Conservation (phyloP, 345 rosid species). For the Acer yangbiense region DNA sequence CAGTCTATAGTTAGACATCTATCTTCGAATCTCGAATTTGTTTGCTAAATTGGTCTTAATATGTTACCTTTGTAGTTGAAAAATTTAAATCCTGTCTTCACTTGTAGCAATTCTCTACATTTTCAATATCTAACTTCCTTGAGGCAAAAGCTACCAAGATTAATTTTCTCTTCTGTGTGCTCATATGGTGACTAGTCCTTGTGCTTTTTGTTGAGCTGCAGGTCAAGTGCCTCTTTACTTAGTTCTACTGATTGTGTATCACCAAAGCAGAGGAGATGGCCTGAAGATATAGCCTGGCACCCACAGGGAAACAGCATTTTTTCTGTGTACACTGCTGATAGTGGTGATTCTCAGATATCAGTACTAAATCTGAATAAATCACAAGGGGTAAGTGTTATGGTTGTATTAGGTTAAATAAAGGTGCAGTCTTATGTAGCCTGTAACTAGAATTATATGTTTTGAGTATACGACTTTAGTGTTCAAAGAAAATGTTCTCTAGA, state of each 20-base stretch:
- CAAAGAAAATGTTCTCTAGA: background rate
- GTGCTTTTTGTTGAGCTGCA: slow-evolving; percentile 31
- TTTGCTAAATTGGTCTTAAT: background rate
- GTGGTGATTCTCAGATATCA: slow-evolving; percentile 85
- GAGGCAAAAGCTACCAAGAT: background rate
- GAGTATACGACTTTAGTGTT: too few relatives aligned
- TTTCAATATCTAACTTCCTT: background rate
- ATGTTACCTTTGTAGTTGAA: background rate
- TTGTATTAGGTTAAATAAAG: slow-evolving; percentile 1
- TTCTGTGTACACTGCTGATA: slow-evolving; percentile 71
- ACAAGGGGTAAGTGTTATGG: slow-evolving; percentile 56
- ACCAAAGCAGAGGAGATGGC: slow-evolving; percentile 80
- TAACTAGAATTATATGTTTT: background rate
- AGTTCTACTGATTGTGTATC: slow-evolving; percentile 67
- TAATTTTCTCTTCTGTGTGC: slow-evolving; percentile 11
- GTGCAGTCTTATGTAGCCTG: slow-evolving; percentile 9
- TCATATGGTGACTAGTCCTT: background rate
- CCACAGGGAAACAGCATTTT: slow-evolving; percentile 75
- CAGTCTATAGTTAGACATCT: background rate
- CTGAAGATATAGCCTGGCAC: slow-evolving; percentile 95
- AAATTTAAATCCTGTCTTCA: background rate
- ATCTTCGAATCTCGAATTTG: background rate
- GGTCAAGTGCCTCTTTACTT: slow-evolving; percentile 77
- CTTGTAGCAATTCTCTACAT: background rate
- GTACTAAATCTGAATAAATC: slow-evolving; percentile 65